These are phyloP conservation scores for Boletellus sp. DNA, from an alignment of 1,284 basidiomycete genomes.

Conservation along the genomic window DNA sequence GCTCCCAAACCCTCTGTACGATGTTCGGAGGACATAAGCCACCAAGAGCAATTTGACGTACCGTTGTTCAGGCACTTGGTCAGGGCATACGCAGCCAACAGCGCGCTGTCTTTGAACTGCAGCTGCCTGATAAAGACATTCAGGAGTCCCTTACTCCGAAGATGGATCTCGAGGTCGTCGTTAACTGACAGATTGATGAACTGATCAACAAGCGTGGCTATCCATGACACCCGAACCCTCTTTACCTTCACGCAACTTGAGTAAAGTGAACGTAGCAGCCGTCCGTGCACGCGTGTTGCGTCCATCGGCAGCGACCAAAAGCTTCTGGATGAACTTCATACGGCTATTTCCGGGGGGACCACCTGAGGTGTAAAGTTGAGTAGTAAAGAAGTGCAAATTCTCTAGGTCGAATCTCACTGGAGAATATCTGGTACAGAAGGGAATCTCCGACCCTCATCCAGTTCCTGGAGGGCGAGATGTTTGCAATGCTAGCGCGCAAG, in stretches of 20 bases:
- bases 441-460: conserved; percentile 16
- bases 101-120: conserved; percentile 6
- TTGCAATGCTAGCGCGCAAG: conserved; percentile 9
- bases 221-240: neutral
- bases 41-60: neutral
- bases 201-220: neutral
- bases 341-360: conserved; percentile 11
- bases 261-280: conserved; percentile 13
- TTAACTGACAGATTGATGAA: neutral
- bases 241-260: conserved; percentile 7
- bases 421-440: conserved; percentile 12
- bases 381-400: neutral
- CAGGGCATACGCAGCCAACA: conserved; percentile 11
- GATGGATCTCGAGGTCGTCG: conserved; percentile 2
- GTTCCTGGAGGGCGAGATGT: conserved; percentile 14
- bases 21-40: neutral
- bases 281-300: conserved; percentile 9
- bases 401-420: conserved; percentile 1
- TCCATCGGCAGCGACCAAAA: conserved; percentile 10
- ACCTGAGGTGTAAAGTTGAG: neutral
- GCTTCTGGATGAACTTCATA: conserved; percentile 7
- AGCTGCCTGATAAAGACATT: conserved; percentile 4
- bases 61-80: conserved; percentile 6
- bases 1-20: neutral
- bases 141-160: conserved; percentile 1